Conservation (phyloP, 345 rosid genomes). For the Anacardium occidentale region DNA sequence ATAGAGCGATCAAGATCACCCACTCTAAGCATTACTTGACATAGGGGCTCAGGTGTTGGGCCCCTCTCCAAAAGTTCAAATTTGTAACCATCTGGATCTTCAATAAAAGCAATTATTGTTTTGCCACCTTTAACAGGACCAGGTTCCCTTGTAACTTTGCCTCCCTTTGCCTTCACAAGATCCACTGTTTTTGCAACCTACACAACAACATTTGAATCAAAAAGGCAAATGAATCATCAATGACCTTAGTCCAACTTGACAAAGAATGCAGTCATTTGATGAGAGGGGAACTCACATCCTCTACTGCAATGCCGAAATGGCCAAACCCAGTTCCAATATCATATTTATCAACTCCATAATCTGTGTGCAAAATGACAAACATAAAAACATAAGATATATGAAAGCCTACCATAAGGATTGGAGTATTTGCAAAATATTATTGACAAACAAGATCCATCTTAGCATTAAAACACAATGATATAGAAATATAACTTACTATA, state of each 20-base stretch:
- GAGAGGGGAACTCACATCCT: conserved; percentile 68
- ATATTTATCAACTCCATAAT: conserved; percentile 91
- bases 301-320: conserved; percentile 93
- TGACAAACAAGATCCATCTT: background rate
- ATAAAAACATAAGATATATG: background rate
- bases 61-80: conserved; percentile 95
- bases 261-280: background rate
- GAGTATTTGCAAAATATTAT: background rate
- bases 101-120: conserved; percentile 82
- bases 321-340: conserved; percentile 90
- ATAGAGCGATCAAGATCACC: conserved; percentile 92
- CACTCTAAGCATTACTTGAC: conserved; percentile 99
- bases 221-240: conserved; percentile 11
- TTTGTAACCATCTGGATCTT: conserved; percentile 96
- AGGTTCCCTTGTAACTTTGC: conserved; percentile 86
- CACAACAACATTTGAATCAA: conserved; percentile 9
- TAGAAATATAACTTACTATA: conserved; percentile 55
- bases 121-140: conserved; percentile 92
- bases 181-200: conserved; percentile 86
- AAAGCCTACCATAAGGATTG: background rate
- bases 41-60: conserved; percentile 93
- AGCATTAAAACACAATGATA: background rate
- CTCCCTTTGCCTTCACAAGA: conserved; percentile 85
- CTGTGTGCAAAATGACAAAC: conserved; percentile 30
- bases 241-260: background rate